Percentiles rank a stretch among this genome's conserved stretches.
Evolutionary conservation across 257 asterid species (phyloP).

Genomic region (Ajuga chamaepitys): DNA sequence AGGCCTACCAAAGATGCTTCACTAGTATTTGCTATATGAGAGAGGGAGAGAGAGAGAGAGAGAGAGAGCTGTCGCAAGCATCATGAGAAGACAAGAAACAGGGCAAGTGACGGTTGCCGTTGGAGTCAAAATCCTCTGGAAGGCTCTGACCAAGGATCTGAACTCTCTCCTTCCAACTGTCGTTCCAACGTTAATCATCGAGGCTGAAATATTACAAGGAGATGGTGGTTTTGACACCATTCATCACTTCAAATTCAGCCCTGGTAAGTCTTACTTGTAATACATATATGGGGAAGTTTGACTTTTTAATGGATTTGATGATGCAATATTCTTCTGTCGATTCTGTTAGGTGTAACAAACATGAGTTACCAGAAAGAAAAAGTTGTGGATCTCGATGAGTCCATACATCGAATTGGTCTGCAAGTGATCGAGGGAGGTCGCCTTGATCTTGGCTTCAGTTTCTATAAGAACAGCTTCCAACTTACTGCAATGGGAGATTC

Average conservation of each 20-base stretch:
- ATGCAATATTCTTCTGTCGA: not conserved
- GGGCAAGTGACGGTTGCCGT: constrained; percentile 7
- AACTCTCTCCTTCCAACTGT: not conserved
- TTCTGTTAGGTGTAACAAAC: constrained; percentile 1
- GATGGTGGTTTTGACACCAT: constrained; percentile 6
- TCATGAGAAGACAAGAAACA: constrained; percentile 8
- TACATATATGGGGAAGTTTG: not conserved
- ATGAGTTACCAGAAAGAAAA: constrained; percentile 14
- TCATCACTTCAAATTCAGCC: constrained; percentile 11
- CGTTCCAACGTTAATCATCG: not conserved
- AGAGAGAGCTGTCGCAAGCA: not conserved
- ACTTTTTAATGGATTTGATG: not conserved
- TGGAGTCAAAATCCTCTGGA: constrained; percentile 4
- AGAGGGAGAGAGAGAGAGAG: not conserved
- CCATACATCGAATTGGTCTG: constrained; percentile 2
- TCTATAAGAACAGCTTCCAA: not conserved
- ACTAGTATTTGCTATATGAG: not conserved
- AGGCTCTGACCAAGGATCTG: constrained; percentile 3
- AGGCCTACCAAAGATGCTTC: not conserved
- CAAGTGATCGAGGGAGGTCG: constrained; percentile 10
- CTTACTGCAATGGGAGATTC: constrained; percentile 8
- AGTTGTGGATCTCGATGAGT: constrained; percentile 11
- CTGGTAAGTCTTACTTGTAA: constrained; percentile 3
- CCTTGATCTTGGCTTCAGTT: not conserved
- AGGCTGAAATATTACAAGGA: not conserved